phyloP scores from a whole-genome alignment of 768 basidiomycete species.

The Gloeophyllum trabeum region DNA sequence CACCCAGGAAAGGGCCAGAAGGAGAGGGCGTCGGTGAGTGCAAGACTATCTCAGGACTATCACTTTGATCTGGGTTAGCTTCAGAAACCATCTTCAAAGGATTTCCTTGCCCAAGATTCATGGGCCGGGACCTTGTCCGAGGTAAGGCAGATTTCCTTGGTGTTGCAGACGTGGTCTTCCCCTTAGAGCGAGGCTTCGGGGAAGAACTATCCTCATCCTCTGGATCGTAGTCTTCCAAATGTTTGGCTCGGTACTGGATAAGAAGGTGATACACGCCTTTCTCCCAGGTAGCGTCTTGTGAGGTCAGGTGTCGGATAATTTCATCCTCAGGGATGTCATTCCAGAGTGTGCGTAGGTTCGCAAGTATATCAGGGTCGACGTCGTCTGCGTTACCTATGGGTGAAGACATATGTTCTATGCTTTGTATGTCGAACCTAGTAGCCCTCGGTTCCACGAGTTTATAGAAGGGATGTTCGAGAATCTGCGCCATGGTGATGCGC shows the following conservation, averaged over 20 bases:
- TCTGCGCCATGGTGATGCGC: conserved; percentile 77
- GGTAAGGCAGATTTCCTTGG: conserved; percentile 44
- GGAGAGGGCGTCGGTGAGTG: conserved; percentile 1
- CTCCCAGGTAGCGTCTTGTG: conserved; percentile 74
- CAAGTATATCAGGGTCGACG: conserved; percentile 85
- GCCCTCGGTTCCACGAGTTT: conserved; percentile 38
- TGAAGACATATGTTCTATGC: conserved; percentile 54
- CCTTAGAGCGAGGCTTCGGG: conserved; percentile 1
- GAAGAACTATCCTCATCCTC: conserved; percentile 47
- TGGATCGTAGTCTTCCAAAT: conserved; percentile 55
- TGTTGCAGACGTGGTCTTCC: conserved; percentile 40
- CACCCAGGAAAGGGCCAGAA: conserved; percentile 6
- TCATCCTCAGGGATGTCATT: conserved; percentile 65
- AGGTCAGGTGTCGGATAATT: conserved; percentile 57
- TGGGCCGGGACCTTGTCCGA: conserved; percentile 17
- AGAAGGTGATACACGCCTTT: conserved; percentile 92
- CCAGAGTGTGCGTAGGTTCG: conserved; percentile 90
- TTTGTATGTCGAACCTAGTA: conserved; percentile 33
- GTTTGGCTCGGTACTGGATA: conserved; percentile 69
- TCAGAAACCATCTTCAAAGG: conserved; percentile 12
- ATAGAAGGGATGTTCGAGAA: conserved; percentile 75
- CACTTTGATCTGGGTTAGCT: background rate
- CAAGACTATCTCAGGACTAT: background rate
- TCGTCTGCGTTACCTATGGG: conserved; percentile 51
- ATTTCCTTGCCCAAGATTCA: conserved; percentile 7